Evolutionary conservation across 2,329 filamentous ascomycete genomes (phyloP), one percentile per base, ranked within the genome.

Genomic region (Diaporthe aspalathi): DNA sequence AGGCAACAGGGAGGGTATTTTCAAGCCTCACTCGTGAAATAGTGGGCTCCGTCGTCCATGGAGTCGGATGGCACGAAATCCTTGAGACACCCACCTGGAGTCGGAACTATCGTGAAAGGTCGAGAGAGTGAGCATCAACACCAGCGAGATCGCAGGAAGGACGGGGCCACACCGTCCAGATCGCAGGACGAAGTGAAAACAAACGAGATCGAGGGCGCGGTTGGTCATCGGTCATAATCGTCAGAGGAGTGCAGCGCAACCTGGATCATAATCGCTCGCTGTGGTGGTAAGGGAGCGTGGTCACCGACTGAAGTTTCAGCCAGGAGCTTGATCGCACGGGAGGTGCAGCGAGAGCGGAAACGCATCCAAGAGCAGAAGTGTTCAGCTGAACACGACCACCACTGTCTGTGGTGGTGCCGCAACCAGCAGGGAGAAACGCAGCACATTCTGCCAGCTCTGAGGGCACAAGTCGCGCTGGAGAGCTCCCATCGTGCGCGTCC

Each of bases 1-100:
- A 24, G 47, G 20, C 27, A 35, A 27, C 50, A 65, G 7, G 2
- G 27, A 8, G n/a, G n/a, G 12, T 24, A 38, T 29, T 22, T 32
- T 54, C 3, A 20, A 32, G 63, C 22, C 47, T 29, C 35, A 38
- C 9, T 62, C 63, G 63, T 53, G 70, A 57, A 5, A 49, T 60
- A 6, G 16, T 22, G 35, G 7, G 16, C 20, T 6, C 17, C 3
- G 11, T 7, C 7, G 24, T 8, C 45, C 1, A 5, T n/a, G n/a
- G n/a, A 7, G 20, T 1, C 22, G 16, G n/a, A 22, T 43, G 27
- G 29, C 22, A 1, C 22, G 63, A 9, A 5, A 67, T 66, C 62
- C 47, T n/a, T 43, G 40, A 56, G 20, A 16, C 47, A 66, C 24
- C 17, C 27, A 49, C 29, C 69, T 62, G 52, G 20, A n/a, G 43